Evolutionary conservation across 2,329 filamentous ascomycete species (phyloP).

Genomic region (Sporothrix protearum): DNA sequence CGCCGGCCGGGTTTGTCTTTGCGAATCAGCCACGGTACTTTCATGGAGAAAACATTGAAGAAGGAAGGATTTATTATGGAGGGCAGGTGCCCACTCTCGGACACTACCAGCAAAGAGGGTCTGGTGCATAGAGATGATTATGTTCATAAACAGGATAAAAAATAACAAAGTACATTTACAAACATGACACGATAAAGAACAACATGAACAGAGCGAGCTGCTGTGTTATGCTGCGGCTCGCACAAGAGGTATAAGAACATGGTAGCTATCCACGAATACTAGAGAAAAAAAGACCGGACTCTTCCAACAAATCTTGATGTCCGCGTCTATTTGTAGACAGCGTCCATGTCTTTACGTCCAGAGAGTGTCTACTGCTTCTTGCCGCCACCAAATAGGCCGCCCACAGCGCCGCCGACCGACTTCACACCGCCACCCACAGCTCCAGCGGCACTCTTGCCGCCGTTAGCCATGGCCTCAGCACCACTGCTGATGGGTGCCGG

Average conservation of each 20-base stretch:
- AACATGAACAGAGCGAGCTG: not conserved
- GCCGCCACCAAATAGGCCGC: constrained; percentile 5
- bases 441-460: not conserved
- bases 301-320: too few species aligned
- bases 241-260: not conserved
- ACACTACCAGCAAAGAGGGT: too few species aligned
- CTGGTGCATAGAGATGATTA: not conserved
- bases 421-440: not conserved
- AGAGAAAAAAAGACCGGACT: not conserved
- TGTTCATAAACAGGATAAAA: not conserved
- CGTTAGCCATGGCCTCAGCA: not conserved
- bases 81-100: too few species aligned
- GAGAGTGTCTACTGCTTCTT: not conserved
- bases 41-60: not conserved
- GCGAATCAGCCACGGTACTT: not conserved
- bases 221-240: not conserved
- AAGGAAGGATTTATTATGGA: not conserved
- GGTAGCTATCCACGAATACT: not conserved
- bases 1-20: not conserved
- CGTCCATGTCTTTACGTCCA: not conserved
- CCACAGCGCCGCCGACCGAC: not conserved
- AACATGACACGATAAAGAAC: not conserved
- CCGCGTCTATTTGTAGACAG: not conserved
- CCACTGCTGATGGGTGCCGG: not conserved
- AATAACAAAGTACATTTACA: not conserved